phyloP scores from a whole-genome alignment of 2,329 filamentous ascomycete genomes.

The Talaromyces sp. region DNA sequence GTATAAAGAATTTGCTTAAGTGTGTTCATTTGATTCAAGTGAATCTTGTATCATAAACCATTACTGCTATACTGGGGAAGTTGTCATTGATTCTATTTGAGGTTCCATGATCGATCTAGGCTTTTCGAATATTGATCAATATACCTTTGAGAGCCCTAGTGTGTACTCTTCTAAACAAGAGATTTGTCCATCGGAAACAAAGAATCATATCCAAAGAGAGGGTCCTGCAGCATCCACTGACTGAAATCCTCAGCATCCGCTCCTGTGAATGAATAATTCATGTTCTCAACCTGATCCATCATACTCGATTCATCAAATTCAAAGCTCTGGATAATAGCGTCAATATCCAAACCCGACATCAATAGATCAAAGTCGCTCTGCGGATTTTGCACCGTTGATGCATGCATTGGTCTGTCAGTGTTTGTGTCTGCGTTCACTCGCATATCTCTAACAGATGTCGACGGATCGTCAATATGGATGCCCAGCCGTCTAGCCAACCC shows the following conservation, averaged over 20 bases:
- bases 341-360: constrained; percentile 26
- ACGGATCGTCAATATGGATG: constrained; percentile 11
- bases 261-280: neutral
- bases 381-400: neutral
- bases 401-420: neutral
- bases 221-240: constrained; percentile 9
- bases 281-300: neutral
- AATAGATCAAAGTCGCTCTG: constrained; percentile 9
- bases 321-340: constrained; percentile 29
- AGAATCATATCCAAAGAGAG: constrained; percentile 14
- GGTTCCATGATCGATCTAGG: neutral
- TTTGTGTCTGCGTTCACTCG: neutral
- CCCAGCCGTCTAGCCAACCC: constrained; percentile 23
- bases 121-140: no score
- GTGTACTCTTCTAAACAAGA: neutral
- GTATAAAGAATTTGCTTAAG: constrained; percentile 2
- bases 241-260: neutral
- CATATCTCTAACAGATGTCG: no score
- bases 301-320: constrained; percentile 20
- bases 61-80: neutral
- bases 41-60: neutral
- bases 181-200: constrained; percentile 3
- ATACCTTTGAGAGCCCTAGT: no score
- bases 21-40: neutral
- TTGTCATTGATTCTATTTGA: neutral